Percentiles rank a stretch among this genome's conserved stretches.
These are phyloP conservation scores for Backusella liffmaniae DNA, from an alignment of 192 early-diverging fungal species.

Conservation along the genomic window DNA sequence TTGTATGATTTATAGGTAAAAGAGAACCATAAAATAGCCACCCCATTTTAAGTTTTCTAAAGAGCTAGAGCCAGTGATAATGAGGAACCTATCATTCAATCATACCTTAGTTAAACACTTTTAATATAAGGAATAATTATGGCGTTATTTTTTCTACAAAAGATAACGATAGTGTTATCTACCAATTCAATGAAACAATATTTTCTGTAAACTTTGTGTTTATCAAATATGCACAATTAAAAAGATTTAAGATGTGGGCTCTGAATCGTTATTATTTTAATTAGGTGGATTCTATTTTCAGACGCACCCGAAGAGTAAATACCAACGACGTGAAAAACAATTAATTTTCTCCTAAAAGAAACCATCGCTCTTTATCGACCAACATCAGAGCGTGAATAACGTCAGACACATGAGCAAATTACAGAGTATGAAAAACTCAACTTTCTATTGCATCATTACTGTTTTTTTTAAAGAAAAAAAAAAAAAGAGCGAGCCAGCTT, in stretches of 20 bases:
- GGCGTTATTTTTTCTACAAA: background rate
- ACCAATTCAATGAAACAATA: background rate
- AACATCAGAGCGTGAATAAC: background rate
- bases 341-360: background rate
- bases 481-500: background rate
- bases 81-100: background rate
- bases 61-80: background rate
- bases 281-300: background rate
- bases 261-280: background rate
- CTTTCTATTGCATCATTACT: background rate
- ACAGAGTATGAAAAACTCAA: background rate
- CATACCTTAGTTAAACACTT: background rate
- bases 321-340: background rate
- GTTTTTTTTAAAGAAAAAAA: background rate
- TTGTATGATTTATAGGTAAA: background rate
- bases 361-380: background rate
- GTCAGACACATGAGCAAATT: background rate
- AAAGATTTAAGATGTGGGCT: background rate
- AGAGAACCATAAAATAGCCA: background rate
- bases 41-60: background rate
- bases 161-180: background rate
- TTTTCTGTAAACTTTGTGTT: background rate
- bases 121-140: background rate
- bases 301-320: background rate
- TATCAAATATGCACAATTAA: background rate